Percentiles rank a stretch among this genome's conserved stretches.
Conservation (phyloP, 169 alveolate species). For the Cryptosporidium sp. region DNA sequence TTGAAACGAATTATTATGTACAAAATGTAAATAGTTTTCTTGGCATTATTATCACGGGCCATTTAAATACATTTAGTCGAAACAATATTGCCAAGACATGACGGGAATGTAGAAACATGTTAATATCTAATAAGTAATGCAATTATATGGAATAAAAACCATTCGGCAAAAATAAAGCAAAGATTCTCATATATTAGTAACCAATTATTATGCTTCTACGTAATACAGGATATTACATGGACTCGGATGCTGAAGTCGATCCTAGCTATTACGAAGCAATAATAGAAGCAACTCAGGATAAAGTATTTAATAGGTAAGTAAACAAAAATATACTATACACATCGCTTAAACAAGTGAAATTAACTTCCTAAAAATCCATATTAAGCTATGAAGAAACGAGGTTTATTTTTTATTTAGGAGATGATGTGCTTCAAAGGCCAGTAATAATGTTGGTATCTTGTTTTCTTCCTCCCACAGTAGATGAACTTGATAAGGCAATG, state of each 20-base stretch:
- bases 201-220: constrained; percentile 31
- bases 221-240: constrained; percentile 52
- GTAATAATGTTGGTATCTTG: constrained; percentile 56
- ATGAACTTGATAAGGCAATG: constrained; percentile 71
- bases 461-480: constrained; percentile 59
- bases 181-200: not conserved
- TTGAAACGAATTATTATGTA: not conserved
- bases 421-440: constrained; percentile 64
- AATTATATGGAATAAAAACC: not conserved
- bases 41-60: not conserved
- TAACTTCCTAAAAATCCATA: not conserved
- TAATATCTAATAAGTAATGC: constrained; percentile 4
- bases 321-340: not conserved
- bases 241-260: constrained; percentile 75
- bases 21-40: not conserved
- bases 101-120: constrained; percentile 54
- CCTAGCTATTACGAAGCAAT: constrained; percentile 65
- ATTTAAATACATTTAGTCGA: not conserved
- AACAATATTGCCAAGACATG: constrained; percentile 1
- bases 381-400: constrained; percentile 63
- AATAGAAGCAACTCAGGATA: constrained; percentile 45
- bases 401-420: constrained; percentile 58
- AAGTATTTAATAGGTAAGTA: constrained; percentile 61
- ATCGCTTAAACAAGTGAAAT: not conserved
- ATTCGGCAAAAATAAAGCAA: not conserved